Percentiles rank a stretch among this genome's conserved stretches.
Evolutionary conservation across 441 rosid species (phyloP).

Genomic region (Adansonia gregorii): DNA sequence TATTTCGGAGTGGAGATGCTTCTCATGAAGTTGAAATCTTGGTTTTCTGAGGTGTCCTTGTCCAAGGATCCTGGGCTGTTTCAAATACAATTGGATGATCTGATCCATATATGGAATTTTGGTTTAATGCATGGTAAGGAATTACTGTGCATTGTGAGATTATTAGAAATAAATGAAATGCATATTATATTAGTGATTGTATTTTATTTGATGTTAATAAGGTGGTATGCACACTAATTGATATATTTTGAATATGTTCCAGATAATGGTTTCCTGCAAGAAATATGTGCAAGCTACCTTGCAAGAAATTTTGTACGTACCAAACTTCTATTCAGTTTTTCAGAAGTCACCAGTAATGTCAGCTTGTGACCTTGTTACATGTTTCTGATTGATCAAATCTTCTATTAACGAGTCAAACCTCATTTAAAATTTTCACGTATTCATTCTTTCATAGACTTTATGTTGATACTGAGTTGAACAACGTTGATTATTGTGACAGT

Average conservation of each 20-base stretch:
- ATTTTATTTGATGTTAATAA: slow-evolving; percentile 24
- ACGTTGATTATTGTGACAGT: background rate
- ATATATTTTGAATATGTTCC: slow-evolving; percentile 45
- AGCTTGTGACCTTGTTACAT: slow-evolving; percentile 11
- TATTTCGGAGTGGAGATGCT: slow-evolving; percentile 77
- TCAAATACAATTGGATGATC: slow-evolving; percentile 52
- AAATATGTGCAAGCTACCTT: slow-evolving; percentile 63
- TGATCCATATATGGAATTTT: slow-evolving; percentile 73
- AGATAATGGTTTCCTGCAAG: slow-evolving; percentile 63
- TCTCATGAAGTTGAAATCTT: slow-evolving; percentile 55
- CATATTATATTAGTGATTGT: slow-evolving; percentile 17
- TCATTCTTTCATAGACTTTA: background rate
- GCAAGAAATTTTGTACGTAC: slow-evolving; percentile 80
- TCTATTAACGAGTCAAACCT: background rate
- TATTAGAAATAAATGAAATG: slow-evolving; percentile 20
- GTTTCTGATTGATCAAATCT: slow-evolving; percentile 21
- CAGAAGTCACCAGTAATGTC: slow-evolving; percentile 18
- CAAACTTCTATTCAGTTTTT: slow-evolving; percentile 35
- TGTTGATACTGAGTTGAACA: background rate
- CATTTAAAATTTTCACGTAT: background rate
- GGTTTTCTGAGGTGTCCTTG: slow-evolving; percentile 52
- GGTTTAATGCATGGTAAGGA: slow-evolving; percentile 65
- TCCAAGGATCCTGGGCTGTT: slow-evolving; percentile 37
- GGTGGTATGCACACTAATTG: slow-evolving; percentile 32
- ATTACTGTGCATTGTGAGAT: slow-evolving; percentile 22